phyloP scores from a whole-genome alignment of 352 stramenopile species.

The Plasmopara halstedii region DNA sequence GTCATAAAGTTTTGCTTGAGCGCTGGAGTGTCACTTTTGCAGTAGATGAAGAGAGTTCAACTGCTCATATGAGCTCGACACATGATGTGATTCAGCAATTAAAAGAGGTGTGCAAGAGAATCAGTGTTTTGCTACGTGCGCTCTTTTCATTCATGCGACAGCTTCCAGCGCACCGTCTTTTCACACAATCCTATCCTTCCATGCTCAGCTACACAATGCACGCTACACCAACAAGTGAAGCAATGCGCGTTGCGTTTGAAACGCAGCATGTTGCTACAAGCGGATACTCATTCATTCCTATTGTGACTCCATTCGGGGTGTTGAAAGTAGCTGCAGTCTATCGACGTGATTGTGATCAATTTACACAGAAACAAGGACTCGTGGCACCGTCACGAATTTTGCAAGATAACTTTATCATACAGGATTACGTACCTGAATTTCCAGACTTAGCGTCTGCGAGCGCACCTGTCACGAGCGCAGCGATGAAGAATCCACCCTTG shows the following conservation, averaged over 20 bases:
- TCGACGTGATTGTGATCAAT: conserved; percentile 45
- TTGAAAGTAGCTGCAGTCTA: conserved; percentile 65
- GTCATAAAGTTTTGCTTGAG: conserved; percentile 56
- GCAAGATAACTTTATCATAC: conserved; percentile 76
- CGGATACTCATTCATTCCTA: conserved; percentile 70
- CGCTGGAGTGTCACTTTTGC: conserved; percentile 58
- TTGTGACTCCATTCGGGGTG: conserved; percentile 68
- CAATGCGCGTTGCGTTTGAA: conserved; percentile 29
- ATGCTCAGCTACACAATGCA: conserved; percentile 59
- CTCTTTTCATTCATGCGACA: conserved; percentile 74
- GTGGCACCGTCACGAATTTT: conserved; percentile 39
- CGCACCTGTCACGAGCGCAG: conserved; percentile 8
- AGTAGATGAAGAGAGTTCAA: conserved; percentile 11
- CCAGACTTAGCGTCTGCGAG: conserved; percentile 32
- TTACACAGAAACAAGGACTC: conserved; percentile 32
- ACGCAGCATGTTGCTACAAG: conserved; percentile 32
- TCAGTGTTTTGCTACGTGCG: conserved; percentile 60
- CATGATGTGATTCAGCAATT: conserved; percentile 74
- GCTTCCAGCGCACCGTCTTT: conserved; percentile 63
- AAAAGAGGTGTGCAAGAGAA: conserved; percentile 74
- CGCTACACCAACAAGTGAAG: conserved; percentile 11
- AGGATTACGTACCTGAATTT: conserved; percentile 74
- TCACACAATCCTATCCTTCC: conserved; percentile 56
- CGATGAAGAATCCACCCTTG: conserved; percentile 14
- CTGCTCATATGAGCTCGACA: conserved; percentile 17